Conservation (phyloP, 2,329 filamentous ascomycete species). For the Xenoacremonium recifei region DNA sequence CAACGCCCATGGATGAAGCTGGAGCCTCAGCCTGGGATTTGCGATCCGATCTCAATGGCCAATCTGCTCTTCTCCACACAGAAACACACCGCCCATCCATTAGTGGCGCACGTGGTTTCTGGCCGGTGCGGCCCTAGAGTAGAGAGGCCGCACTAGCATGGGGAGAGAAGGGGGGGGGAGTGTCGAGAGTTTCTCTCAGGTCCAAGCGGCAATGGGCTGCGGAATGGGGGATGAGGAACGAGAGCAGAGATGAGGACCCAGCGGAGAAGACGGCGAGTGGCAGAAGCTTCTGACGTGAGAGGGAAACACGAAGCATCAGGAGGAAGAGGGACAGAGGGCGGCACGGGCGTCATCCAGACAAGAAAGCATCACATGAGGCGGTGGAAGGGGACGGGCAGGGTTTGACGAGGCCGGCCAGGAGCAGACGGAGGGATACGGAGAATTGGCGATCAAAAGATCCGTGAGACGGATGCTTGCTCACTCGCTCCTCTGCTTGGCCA, state of each 20-base stretch:
- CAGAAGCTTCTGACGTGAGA: not conserved
- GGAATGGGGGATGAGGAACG: no score
- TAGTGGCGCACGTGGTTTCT: slow-evolving; percentile 29
- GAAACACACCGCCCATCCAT: slow-evolving; percentile 15
- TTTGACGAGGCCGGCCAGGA: no score
- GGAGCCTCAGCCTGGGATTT: slow-evolving; percentile 14
- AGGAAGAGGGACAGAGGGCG: slow-evolving; percentile 10
- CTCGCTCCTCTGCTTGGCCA: no score
- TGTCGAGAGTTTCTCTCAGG: slow-evolving; percentile 1
- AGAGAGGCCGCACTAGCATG: slow-evolving; percentile 13
- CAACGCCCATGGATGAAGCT: slow-evolving; percentile 13
- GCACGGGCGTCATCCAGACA: not conserved
- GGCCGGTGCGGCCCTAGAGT: slow-evolving; percentile 29
- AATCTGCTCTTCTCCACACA: slow-evolving; percentile 22
- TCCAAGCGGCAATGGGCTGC: slow-evolving; percentile 1
- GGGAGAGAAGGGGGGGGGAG: slow-evolving; percentile 3
- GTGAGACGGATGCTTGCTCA: no score
- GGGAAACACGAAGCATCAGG: not conserved
- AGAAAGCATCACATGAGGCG: no score
- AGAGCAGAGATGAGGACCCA: slow-evolving; percentile 6
- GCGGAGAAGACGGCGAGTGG: not conserved
- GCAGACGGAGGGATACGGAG: slow-evolving; percentile 4
- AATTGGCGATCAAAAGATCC: no score
- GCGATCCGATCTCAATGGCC: slow-evolving; percentile 23
- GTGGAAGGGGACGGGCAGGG: no score